Evolutionary conservation across 352 stramenopile species (phyloP), one percentile per base, ranked within the genome.

Genomic region (Phytophthora niederhauseri): DNA sequence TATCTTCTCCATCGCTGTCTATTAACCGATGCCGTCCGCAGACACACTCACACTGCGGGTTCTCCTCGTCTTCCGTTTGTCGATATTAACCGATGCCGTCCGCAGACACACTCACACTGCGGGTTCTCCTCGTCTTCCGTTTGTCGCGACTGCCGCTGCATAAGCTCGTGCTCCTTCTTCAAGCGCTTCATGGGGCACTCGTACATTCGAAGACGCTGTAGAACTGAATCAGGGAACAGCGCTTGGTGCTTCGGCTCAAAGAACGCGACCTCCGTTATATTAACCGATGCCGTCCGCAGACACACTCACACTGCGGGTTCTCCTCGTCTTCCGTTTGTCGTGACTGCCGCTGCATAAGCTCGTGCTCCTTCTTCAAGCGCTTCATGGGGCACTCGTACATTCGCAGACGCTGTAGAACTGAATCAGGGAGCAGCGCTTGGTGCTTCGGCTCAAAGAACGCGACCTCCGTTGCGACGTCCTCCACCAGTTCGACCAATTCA

Each of bases 381-480:
- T 90, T 90, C 14, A 65, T 57, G 1, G 73, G 66, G 11, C 68
- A 77, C 49, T 90, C 78, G 50, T 79, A 89, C 22, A 45, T 59
- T 0, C 67, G 73, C 8, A 92, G 63, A n/a, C 67, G 63, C 41
- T 66, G 14, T 1, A 73, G 45, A 19, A 81, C n/a, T 24, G 60
- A 20, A 24, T 75, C 53, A 31, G 74, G 50, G 24, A 81, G 60
- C 3, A 75, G 43, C 11, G 46, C 6, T 53, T 57, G 34, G 15
- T 63, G 41, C 17, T 61, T 74, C 2, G 53, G 50, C 36, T 69
- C 41, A 3, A 85, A 65, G 12, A 90, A 69, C 0, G 77, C 81
- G 0, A 84, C 70, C 34, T 91, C 82, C 1, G 68, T 76, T 2
- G 84, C 79, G 0, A 92, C 49, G 6, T 90, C 84, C 65, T 91